Conservation (phyloP, 805 yeast genomes). For the Yarrowia bubula region DNA sequence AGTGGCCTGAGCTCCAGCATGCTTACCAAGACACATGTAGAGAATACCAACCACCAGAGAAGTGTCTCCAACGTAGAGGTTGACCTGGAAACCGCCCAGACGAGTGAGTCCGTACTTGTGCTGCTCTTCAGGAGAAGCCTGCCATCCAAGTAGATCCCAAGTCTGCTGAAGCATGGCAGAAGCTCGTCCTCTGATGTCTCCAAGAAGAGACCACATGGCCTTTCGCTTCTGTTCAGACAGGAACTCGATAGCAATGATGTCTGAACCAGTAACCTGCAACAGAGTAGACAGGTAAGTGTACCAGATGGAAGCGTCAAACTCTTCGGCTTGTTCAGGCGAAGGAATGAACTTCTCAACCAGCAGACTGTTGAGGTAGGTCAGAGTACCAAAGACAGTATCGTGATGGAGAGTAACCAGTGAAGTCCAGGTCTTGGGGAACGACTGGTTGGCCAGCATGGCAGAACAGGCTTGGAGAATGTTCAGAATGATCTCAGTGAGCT, state of each 20-base stretch:
- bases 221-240: slow-evolving; percentile 69
- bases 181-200: slow-evolving; percentile 59
- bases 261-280: slow-evolving; percentile 59
- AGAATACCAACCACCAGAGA: slow-evolving; percentile 63
- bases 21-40: slow-evolving; percentile 66
- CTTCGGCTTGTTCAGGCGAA: slow-evolving; percentile 47
- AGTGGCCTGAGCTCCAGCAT: slow-evolving; percentile 56
- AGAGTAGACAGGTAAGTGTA: slow-evolving; percentile 59
- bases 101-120: slow-evolving; percentile 57
- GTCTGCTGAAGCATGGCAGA: slow-evolving; percentile 54
- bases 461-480: slow-evolving; percentile 36
- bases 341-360: slow-evolving; percentile 56
- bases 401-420: slow-evolving; percentile 47
- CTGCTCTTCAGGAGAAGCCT: slow-evolving; percentile 53
- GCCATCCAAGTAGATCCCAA: slow-evolving; percentile 78
- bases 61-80: slow-evolving; percentile 53
- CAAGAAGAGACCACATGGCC: slow-evolving; percentile 63
- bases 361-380: slow-evolving; percentile 47
- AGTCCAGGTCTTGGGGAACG: slow-evolving; percentile 60
- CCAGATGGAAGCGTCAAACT: slow-evolving; percentile 65
- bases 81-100: slow-evolving; percentile 71
- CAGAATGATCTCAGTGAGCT: slow-evolving; percentile 35
- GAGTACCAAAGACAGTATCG: slow-evolving; percentile 36
- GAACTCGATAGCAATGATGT: slow-evolving; percentile 67
- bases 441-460: slow-evolving; percentile 34